Conservation (phyloP, 2,329 filamentous ascomycete genomes). For the Raffaelea deltoideospora region DNA sequence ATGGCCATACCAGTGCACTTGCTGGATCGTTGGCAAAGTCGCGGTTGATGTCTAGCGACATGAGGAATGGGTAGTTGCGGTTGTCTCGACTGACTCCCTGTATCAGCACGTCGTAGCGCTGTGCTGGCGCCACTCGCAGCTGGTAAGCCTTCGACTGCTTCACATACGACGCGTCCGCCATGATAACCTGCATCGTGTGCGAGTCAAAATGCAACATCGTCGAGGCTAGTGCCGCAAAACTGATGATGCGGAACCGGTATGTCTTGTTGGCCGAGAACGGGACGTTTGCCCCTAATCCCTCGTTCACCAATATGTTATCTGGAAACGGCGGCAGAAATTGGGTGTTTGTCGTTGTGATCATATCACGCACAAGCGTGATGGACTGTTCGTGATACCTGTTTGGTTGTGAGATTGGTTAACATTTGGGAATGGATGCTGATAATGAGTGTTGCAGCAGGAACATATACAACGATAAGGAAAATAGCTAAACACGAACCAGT, state of each 20-base stretch:
- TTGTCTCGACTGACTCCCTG: constrained; percentile 16
- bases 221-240: constrained; percentile 26
- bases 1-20: constrained; percentile 13
- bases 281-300: constrained; percentile 22
- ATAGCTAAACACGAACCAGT: no score
- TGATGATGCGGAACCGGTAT: constrained; percentile 31
- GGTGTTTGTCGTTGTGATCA: constrained; percentile 25
- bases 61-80: constrained; percentile 27
- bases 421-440: not conserved
- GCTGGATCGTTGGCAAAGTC: constrained; percentile 20
- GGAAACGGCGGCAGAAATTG: constrained; percentile 25
- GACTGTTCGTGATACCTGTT: constrained; percentile 26
- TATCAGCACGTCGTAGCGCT: constrained; percentile 30
- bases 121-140: constrained; percentile 25
- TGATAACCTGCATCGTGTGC: constrained; percentile 29
- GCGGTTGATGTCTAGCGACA: constrained; percentile 27
- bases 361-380: constrained; percentile 20
- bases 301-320: constrained; percentile 25
- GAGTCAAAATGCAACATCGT: constrained; percentile 28
- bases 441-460: no score
- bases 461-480: no score
- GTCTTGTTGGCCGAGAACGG: constrained; percentile 25
- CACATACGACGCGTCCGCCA: constrained; percentile 26
- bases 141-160: constrained; percentile 19
- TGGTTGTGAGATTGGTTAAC: not conserved